Evolutionary conservation across 2,329 filamentous ascomycete genomes (phyloP), one percentile per base, ranked within the genome.

Genomic region (Beauveria caledonica): DNA sequence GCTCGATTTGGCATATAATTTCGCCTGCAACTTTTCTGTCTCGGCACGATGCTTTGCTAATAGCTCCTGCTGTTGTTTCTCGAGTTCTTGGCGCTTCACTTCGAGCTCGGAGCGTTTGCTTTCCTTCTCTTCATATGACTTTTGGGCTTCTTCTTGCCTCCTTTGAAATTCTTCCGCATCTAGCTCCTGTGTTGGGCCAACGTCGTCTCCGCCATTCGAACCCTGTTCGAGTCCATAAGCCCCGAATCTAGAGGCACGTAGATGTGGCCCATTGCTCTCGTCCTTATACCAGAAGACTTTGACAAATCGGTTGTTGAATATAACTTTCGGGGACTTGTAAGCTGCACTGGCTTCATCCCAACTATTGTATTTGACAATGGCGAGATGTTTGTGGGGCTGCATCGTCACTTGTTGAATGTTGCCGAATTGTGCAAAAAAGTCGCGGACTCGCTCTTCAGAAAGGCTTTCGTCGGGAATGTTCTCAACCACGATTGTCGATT

Each of bases 281-380:
- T 82, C 80, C 66, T 84, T 87, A 68, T 85, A 81, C 89, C 89
- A 93, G 67, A 87, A 92, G 0, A 93, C 87, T 67, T 91, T 92
- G 53, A 94, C 90, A 66, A 94, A 94, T 11, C 90, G 80, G 66
- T 93, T 94, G 67, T 92, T 88, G 68, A 93, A 94, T 49, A 94
- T 86, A 51, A 86, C 86, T 68, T 91, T 91, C 0, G 90, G 89
- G 9, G 87, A 92, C 51, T 81, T 80, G 70, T 90, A 91, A 2
- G 90, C 90, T 17, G 82, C 81, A 62, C 85, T 83, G 15, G 90
- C 90, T 15, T 83, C 74, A 7, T 79, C 79, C 80, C 86, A 88
- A 46, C 78, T 79, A 55, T 85, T 80, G 66, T 81, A 94, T 65
- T 86, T 88, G 64, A 94, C 79, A 33, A 89, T 76, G 1, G 89